Evolutionary conservation across 768 basidiomycete genomes (phyloP).

Genomic region (Pulveroboletus sp.): DNA sequence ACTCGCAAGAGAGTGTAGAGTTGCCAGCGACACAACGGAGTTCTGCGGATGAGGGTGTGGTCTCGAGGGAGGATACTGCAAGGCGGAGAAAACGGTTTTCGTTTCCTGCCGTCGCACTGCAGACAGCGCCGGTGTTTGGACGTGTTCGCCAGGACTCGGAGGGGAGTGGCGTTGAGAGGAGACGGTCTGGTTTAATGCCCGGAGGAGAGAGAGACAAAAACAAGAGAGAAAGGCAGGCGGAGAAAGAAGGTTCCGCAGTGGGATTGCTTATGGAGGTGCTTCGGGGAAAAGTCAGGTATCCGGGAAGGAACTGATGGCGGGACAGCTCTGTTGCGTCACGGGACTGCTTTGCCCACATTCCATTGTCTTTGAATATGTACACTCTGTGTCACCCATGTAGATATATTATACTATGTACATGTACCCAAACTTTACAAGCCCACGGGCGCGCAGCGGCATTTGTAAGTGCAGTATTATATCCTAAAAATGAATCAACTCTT

Average conservation of each 20-base stretch:
- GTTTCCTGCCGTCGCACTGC: constrained; percentile 71
- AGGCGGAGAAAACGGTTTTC: constrained; percentile 70
- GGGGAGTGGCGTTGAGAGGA: constrained; percentile 22
- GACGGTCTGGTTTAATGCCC: constrained; percentile 61
- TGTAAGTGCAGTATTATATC: no score
- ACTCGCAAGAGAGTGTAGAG: constrained; percentile 5
- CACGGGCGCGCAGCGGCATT: neutral
- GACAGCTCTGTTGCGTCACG: no score
- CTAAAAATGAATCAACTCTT: neutral
- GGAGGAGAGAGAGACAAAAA: constrained; percentile 33
- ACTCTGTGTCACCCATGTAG: neutral
- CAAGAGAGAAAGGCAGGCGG: constrained; percentile 18
- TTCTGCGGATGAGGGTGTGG: constrained; percentile 2
- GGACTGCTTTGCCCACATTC: neutral
- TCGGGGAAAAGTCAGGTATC: constrained; percentile 24
- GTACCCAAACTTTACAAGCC: neutral
- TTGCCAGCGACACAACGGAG: neutral
- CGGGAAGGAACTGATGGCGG: constrained; percentile 15
- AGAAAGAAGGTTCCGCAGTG: constrained; percentile 27
- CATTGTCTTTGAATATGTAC: neutral
- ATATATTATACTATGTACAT: neutral
- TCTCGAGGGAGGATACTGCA: constrained; percentile 57
- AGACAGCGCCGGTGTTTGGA: constrained; percentile 68
- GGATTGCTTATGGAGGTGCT: constrained; percentile 31
- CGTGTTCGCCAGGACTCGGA: constrained; percentile 36